phyloP scores from a whole-genome alignment of 768 basidiomycete genomes.

The Naganishia vaughanmartiniae region DNA sequence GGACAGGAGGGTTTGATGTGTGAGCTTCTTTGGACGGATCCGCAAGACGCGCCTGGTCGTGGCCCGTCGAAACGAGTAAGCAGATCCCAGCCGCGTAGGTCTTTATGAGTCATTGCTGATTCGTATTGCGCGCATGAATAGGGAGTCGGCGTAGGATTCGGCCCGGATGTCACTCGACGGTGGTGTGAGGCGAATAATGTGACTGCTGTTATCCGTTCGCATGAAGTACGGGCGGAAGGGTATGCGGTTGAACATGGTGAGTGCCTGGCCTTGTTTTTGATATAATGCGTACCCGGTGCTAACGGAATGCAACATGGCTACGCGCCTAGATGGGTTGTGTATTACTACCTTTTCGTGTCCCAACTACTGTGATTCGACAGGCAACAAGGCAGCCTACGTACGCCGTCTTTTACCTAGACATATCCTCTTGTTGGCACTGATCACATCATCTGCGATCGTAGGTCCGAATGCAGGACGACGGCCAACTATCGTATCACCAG shows the following conservation, averaged over 20 bases:
- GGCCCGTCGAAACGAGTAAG: slow-evolving; percentile 82
- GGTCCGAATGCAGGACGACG: slow-evolving; percentile 73
- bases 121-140: slow-evolving; percentile 39
- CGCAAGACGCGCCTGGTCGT: slow-evolving; percentile 79
- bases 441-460: slow-evolving; percentile 49
- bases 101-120: slow-evolving; percentile 49
- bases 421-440: not conserved
- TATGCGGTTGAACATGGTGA: slow-evolving; percentile 82
- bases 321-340: slow-evolving; percentile 67
- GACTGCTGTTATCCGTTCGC: slow-evolving; percentile 85
- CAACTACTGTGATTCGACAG: slow-evolving; percentile 59
- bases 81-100: slow-evolving; percentile 40
- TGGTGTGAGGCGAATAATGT: slow-evolving; percentile 87
- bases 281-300: not conserved
- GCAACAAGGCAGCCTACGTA: slow-evolving; percentile 47
- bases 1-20: slow-evolving; percentile 95
- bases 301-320: not conserved
- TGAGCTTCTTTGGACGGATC: slow-evolving; percentile 89
- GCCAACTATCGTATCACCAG: slow-evolving; percentile 64
- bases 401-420: not conserved
- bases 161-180: slow-evolving; percentile 82
- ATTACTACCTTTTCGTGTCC: slow-evolving; percentile 87
- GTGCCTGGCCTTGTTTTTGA: not conserved
- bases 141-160: slow-evolving; percentile 93
- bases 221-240: slow-evolving; percentile 90